Conservation (phyloP, 352 stramenopile species). For the Hyaloperonospora brassicae region DNA sequence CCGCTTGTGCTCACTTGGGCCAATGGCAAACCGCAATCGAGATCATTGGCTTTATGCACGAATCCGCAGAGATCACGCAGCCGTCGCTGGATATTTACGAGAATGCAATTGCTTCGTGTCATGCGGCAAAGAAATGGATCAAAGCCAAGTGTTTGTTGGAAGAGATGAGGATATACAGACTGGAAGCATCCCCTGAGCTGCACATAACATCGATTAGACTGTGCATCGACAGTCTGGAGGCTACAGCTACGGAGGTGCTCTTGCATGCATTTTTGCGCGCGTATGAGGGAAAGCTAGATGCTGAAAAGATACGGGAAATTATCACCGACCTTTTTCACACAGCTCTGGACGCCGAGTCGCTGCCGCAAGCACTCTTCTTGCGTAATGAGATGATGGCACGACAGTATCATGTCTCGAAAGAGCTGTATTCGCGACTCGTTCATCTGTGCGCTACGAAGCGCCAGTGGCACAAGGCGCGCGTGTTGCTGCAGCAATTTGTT, state of each 20-base stretch:
- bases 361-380: conserved; percentile 53
- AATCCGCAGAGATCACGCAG: conserved; percentile 59
- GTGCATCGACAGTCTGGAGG: conserved; percentile 40
- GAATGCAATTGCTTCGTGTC: conserved; percentile 53
- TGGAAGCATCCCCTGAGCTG: conserved; percentile 49
- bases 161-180: conserved; percentile 41
- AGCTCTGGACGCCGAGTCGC: conserved; percentile 33
- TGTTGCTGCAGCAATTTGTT: conserved; percentile 42
- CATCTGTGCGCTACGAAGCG: conserved; percentile 38
- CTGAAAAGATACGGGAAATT: conserved; percentile 32
- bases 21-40: conserved; percentile 48
- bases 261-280: conserved; percentile 34
- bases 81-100: conserved; percentile 63
- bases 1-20: conserved; percentile 46
- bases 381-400: conserved; percentile 38
- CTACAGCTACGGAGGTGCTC: conserved; percentile 44
- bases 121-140: conserved; percentile 55
- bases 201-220: conserved; percentile 44
- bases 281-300: conserved; percentile 32
- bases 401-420: conserved; percentile 25
- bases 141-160: conserved; percentile 60
- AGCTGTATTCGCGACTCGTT: conserved; percentile 39
- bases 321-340: conserved; percentile 37
- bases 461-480: conserved; percentile 49
- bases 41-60: conserved; percentile 65